Conservation (phyloP, 2,329 filamentous ascomycete species). For the Neofusicoccum laricinum region DNA sequence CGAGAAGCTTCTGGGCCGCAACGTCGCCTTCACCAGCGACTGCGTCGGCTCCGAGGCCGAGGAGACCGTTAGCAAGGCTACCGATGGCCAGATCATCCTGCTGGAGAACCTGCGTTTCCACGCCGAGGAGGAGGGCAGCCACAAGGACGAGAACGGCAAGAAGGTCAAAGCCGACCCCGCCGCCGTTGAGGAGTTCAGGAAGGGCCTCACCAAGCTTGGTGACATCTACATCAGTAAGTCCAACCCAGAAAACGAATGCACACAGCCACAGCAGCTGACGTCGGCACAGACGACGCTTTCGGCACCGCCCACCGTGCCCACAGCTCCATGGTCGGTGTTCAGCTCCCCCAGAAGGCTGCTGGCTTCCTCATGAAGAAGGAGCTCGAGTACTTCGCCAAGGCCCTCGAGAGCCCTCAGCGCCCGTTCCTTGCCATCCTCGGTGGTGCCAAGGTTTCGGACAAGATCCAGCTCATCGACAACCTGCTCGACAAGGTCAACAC, state of each 20-base stretch:
- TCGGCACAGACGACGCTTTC: constrained; percentile 80
- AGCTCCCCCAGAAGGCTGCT: constrained; percentile 93
- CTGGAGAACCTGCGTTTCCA: constrained; percentile 99
- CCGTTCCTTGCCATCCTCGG: constrained; percentile 98
- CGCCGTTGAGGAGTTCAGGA: constrained; percentile 89
- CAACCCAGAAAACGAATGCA: not conserved
- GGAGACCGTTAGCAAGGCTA: constrained; percentile 80
- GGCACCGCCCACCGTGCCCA: constrained; percentile 97
- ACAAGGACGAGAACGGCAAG: constrained; percentile 89
- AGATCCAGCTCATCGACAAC: constrained; percentile 99
- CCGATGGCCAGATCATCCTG: constrained; percentile 78
- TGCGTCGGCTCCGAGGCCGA: constrained; percentile 88
- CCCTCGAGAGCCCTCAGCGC: constrained; percentile 85
- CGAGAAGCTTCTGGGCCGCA: constrained; percentile 82
- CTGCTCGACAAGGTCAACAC: constrained; percentile 96
- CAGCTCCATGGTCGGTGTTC: constrained; percentile 97
- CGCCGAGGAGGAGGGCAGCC: constrained; percentile 94
- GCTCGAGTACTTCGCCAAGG: constrained; percentile 98
- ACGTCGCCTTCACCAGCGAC: constrained; percentile 84
- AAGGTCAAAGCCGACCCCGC: constrained; percentile 97
- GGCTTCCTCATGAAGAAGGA: constrained; percentile 99
- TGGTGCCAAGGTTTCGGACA: constrained; percentile 97
- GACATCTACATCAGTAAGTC: constrained; percentile 92
- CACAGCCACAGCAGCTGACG: constrained; percentile 21
- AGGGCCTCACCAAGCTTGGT: constrained; percentile 88